phyloP scores from a whole-genome alignment of 257 asterid genomes.

The Scutellaria barbata region DNA sequence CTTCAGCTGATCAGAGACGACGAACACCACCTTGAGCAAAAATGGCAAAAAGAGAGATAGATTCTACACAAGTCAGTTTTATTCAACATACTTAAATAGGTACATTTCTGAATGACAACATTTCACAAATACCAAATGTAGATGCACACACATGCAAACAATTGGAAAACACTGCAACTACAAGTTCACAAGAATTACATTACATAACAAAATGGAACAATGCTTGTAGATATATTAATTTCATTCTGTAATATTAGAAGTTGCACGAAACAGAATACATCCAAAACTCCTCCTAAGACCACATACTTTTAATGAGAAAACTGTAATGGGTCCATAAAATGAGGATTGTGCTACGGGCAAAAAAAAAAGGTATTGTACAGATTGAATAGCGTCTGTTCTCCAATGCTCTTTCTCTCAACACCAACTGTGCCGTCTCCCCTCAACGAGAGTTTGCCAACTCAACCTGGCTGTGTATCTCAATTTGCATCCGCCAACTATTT shows the following conservation, averaged over 20 bases:
- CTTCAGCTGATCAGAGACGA: no score
- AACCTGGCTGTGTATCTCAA: background rate
- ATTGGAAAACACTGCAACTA: background rate
- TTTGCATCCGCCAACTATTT: conserved; percentile 30
- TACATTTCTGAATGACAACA: background rate
- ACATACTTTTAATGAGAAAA: conserved; percentile 48
- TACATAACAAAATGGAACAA: conserved; percentile 18
- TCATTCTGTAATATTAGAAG: conserved; percentile 3
- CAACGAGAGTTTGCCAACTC: conserved; percentile 38
- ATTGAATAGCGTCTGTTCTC: conserved; percentile 28
- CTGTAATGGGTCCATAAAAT: conserved; percentile 54
- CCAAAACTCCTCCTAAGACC: conserved; percentile 56
- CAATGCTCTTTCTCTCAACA: conserved; percentile 29
- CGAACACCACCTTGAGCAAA: no score
- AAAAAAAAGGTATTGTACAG: conserved; percentile 56
- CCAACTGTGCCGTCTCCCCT: conserved; percentile 48
- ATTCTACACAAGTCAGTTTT: no score
- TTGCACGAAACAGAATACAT: conserved; percentile 30
- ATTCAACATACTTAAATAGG: background rate
- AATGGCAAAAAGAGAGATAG: no score
- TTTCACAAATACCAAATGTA: no score
- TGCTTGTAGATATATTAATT: conserved; percentile 26
- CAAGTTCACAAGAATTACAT: background rate
- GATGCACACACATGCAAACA: background rate
- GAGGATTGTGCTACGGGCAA: conserved; percentile 55